Conservation (phyloP, 208 protist species). For the Acanthamoeba healyi region DNA sequence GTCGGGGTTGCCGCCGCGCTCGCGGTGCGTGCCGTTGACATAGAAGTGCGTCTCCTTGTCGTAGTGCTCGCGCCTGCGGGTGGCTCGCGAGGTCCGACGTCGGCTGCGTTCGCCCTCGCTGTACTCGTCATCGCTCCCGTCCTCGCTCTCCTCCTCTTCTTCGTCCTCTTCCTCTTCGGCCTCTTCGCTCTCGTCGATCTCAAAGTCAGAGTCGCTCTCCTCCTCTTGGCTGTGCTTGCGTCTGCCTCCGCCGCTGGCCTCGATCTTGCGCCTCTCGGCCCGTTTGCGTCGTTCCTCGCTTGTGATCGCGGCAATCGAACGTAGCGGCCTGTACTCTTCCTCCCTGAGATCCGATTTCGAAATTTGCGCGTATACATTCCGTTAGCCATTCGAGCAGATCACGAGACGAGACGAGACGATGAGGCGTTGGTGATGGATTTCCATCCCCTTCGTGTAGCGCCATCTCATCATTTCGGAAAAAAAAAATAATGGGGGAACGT, state of each 20-base stretch:
- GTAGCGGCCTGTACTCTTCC: conserved; percentile 16
- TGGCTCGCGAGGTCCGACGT: neutral
- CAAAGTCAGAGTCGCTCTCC: conserved; percentile 30
- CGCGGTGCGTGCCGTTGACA: neutral
- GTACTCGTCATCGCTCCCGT: conserved; percentile 13
- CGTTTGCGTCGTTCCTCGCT: neutral
- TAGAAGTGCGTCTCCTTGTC: conserved; percentile 45
- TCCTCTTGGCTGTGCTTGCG: neutral
- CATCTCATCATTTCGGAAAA: too few species aligned
- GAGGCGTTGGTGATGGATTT: too few species aligned
- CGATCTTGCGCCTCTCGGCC: neutral
- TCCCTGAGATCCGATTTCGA: too few species aligned
- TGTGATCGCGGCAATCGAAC: conserved; percentile 28
- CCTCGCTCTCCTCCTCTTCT: conserved; percentile 22
- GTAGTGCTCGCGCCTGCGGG: neutral
- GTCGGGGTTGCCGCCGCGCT: neutral
- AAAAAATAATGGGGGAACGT: too few species aligned
- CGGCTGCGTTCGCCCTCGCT: conserved; percentile 28
- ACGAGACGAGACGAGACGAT: too few species aligned
- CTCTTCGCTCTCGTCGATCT: neutral
- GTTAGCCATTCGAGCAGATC: too few species aligned
- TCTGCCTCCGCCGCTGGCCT: conserved; percentile 11
- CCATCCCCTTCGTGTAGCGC: neutral
- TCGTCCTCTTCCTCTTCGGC: neutral
- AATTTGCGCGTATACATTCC: too few species aligned